Evolutionary conservation across 1,284 basidiomycete genomes (phyloP), one percentile per base, ranked within the genome.

Genomic region (Tremellales sp.): DNA sequence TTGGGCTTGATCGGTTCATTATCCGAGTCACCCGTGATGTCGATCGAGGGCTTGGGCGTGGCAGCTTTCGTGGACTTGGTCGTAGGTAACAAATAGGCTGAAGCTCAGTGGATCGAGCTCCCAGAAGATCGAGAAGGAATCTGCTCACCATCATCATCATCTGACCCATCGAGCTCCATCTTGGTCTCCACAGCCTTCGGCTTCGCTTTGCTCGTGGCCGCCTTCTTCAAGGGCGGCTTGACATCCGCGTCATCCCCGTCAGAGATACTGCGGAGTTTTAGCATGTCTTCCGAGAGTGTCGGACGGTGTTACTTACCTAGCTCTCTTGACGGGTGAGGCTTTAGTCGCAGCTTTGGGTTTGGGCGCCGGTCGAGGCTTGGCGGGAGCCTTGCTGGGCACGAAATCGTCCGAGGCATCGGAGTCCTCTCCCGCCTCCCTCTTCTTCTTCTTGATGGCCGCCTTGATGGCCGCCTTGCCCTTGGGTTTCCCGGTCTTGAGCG

Each of bases 401-500:
- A 88, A 89, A 54, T 89, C 86, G 43, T 70, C 71, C 41, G 73
- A 72, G 46, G 86, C 85, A 45, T 84, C 84, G 40, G 79, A 78
- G 25, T 79, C 80, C 49, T 75, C 78, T 36, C 78, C 70, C 56
- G 76, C 67, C 43, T 74, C 79, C 37, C 77, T 75, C 56, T 76
- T 77, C 54, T 77, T 76, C 15, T 74, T 73, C 21, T 82, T 83
- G 77, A 39, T 54, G 4, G 61, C 59, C n/a, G 85, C 85, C 62
- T 83, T 81, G 17, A 88, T 78, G 12, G 84, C 84, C 0, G 83
- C 77, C 49, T 72, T 73, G 27, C 63, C 62, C 52, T 73, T 75
- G 54, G 89, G 85, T 76, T 90, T 92, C 63, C 80, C 79, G 72
- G 60, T 80, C 81, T 75, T 85, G 81, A 60, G 82, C 79, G 48